Evolutionary conservation across 768 basidiomycete species (phyloP).

Genomic region (Kwoniella mangroviensis): DNA sequence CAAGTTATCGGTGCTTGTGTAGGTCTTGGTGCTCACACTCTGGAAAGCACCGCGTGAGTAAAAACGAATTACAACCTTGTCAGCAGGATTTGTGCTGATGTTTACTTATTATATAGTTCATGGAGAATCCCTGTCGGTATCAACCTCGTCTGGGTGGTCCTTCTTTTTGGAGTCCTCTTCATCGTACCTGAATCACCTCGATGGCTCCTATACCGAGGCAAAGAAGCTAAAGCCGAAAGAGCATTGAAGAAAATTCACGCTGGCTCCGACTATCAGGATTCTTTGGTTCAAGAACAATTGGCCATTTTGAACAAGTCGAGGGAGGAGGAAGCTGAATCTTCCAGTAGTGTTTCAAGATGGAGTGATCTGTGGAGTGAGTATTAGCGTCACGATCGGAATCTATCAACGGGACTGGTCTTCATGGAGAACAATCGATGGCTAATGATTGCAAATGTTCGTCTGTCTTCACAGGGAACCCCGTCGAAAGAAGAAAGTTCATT

Average conservation of each 20-base stretch:
- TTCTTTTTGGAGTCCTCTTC: constrained; percentile 43
- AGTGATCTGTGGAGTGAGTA: constrained; percentile 44
- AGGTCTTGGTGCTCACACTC: constrained; percentile 51
- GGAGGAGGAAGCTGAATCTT: constrained; percentile 44
- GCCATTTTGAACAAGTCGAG: constrained; percentile 49
- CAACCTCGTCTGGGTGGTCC: constrained; percentile 52
- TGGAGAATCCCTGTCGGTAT: constrained; percentile 54
- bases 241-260: constrained; percentile 51
- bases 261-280: constrained; percentile 39
- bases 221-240: constrained; percentile 49
- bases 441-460: not conserved
- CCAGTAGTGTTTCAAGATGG: constrained; percentile 46
- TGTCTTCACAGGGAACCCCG: constrained; percentile 26
- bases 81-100: not conserved
- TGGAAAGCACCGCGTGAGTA: constrained; percentile 32
- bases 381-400: not conserved
- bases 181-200: constrained; percentile 55
- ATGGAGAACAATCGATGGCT: not conserved
- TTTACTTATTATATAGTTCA: constrained; percentile 20
- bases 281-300: constrained; percentile 47
- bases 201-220: constrained; percentile 53
- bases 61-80: not conserved
- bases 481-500: constrained; percentile 53
- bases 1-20: constrained; percentile 57
- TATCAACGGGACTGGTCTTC: no score